phyloP scores from a whole-genome alignment of 2,329 filamentous ascomycete genomes.

The Fonsecaea pugnacius region DNA sequence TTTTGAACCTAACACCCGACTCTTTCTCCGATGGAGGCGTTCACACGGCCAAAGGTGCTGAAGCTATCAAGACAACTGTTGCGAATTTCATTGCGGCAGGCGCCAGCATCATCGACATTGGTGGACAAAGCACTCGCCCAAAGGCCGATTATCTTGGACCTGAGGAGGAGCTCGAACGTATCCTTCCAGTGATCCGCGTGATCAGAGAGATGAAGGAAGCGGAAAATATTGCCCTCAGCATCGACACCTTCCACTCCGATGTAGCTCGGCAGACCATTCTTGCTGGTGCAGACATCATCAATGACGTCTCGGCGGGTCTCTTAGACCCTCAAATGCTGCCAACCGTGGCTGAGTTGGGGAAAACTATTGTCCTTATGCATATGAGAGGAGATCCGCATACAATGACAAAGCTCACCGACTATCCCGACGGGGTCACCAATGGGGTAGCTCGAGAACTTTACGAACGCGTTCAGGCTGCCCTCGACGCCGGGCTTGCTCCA shows the following conservation, averaged over 20 bases:
- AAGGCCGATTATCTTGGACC: conserved; percentile 69
- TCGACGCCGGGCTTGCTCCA: conserved; percentile 78
- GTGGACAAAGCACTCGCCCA: conserved; percentile 90
- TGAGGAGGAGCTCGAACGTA: conserved; percentile 74
- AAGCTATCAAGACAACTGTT: conserved; percentile 62
- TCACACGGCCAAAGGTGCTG: conserved; percentile 56
- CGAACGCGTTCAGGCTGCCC: conserved; percentile 72
- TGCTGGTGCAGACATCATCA: conserved; percentile 88
- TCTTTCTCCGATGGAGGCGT: conserved; percentile 92
- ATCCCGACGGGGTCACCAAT: conserved; percentile 69
- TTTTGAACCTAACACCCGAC: conserved; percentile 92
- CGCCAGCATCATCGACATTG: conserved; percentile 85
- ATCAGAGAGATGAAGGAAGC: conserved; percentile 67
- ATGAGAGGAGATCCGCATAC: conserved; percentile 86
- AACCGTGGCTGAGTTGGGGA: conserved; percentile 76
- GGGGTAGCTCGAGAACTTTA: conserved; percentile 71
- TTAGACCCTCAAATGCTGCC: conserved; percentile 81
- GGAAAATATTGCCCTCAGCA: conserved; percentile 71
- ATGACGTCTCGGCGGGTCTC: conserved; percentile 84
- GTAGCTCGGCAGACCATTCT: conserved; percentile 77
- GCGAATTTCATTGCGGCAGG: conserved; percentile 67
- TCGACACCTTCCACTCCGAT: conserved; percentile 88
- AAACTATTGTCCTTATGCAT: conserved; percentile 85
- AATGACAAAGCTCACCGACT: conserved; percentile 72
- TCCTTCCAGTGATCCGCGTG: conserved; percentile 76